A percentile compares a stretch with the other conserved stretches of the same genome.
phyloP scores from a whole-genome alignment of 768 basidiomycete genomes.

The Russula sp. region DNA sequence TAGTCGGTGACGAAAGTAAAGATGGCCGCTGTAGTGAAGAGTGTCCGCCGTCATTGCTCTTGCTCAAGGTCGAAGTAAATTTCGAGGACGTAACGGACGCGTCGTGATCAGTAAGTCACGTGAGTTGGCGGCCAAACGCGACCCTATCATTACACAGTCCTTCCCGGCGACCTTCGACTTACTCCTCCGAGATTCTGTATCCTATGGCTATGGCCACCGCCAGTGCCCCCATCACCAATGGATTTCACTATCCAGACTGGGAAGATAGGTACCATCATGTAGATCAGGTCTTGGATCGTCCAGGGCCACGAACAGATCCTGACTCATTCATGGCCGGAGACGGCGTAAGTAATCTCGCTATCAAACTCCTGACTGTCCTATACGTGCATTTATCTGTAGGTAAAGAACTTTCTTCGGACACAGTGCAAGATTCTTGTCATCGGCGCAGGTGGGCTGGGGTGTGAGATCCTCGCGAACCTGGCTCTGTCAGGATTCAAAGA shows the following conservation, averaged over 20 bases:
- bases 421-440: slow-evolving; percentile 94
- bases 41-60: background rate
- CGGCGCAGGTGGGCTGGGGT: slow-evolving; percentile 95
- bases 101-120: slow-evolving; percentile 7
- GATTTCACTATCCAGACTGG: slow-evolving; percentile 42
- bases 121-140: background rate
- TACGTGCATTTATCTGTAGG: slow-evolving; percentile 39
- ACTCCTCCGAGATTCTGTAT: background rate
- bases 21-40: slow-evolving; percentile 71
- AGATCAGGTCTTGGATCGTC: slow-evolving; percentile 77
- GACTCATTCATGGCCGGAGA: slow-evolving; percentile 71
- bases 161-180: background rate
- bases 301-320: slow-evolving; percentile 87
- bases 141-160: too few relatives aligned
- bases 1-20: slow-evolving; percentile 75
- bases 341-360: slow-evolving; percentile 44
- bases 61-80: background rate
- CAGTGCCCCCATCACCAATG: slow-evolving; percentile 30
- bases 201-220: background rate
- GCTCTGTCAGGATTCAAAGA: slow-evolving; percentile 96
- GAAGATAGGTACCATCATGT: slow-evolving; percentile 69
- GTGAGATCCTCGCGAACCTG: slow-evolving; percentile 94
- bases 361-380: background rate
- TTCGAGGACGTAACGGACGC: slow-evolving; percentile 13
- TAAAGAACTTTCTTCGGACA: slow-evolving; percentile 79